Percentiles rank a stretch among this genome's conserved stretches.
Evolutionary conservation across 495 filamentous ascomycete genomes (phyloP).

Genomic region (Lentithecium fluviatile): DNA sequence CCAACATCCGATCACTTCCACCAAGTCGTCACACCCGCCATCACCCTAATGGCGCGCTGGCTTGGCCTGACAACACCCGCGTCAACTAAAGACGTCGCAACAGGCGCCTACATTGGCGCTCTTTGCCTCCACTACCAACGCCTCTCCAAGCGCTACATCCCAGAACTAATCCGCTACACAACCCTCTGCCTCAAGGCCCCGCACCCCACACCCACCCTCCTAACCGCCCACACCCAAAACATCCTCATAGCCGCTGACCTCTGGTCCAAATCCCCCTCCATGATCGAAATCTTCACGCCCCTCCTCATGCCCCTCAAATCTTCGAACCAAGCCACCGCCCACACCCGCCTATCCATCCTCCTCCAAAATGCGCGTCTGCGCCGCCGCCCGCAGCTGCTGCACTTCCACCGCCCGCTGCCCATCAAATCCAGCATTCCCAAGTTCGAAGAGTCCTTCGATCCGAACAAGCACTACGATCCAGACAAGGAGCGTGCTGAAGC

Average conservation of each 20-base stretch:
- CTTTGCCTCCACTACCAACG: slow-evolving; percentile 77
- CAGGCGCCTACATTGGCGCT: slow-evolving; percentile 74
- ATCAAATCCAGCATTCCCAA: slow-evolving; percentile 89
- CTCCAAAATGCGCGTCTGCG: slow-evolving; percentile 57
- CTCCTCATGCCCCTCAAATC: slow-evolving; percentile 12
- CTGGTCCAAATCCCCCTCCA: slow-evolving; percentile 40
- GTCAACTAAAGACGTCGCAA: slow-evolving; percentile 61
- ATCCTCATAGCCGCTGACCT: slow-evolving; percentile 34
- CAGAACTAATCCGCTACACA: slow-evolving; percentile 79
- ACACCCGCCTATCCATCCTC: slow-evolving; percentile 41
- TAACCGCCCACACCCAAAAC: slow-evolving; percentile 30
- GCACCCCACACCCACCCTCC: slow-evolving; percentile 25
- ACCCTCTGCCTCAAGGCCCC: slow-evolving; percentile 61
- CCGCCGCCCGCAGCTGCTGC: slow-evolving; percentile 79
- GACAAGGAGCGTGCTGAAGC: slow-evolving; percentile 81
- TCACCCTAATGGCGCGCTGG: slow-evolving; percentile 75
- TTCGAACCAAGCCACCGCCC: slow-evolving; percentile 28
- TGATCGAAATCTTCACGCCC: slow-evolving; percentile 39
- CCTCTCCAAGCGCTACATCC: slow-evolving; percentile 79
- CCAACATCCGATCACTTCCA: slow-evolving; percentile 97
- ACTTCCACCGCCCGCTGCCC: slow-evolving; percentile 83
- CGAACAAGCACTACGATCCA: slow-evolving; percentile 92
- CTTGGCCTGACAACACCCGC: slow-evolving; percentile 73
- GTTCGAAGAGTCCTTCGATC: slow-evolving; percentile 95
- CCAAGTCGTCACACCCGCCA: slow-evolving; percentile 83